Percentiles rank a stretch among this genome's conserved stretches.
phyloP scores from a whole-genome alignment of 2,329 filamentous ascomycete species.

The Venturia nashicola region DNA sequence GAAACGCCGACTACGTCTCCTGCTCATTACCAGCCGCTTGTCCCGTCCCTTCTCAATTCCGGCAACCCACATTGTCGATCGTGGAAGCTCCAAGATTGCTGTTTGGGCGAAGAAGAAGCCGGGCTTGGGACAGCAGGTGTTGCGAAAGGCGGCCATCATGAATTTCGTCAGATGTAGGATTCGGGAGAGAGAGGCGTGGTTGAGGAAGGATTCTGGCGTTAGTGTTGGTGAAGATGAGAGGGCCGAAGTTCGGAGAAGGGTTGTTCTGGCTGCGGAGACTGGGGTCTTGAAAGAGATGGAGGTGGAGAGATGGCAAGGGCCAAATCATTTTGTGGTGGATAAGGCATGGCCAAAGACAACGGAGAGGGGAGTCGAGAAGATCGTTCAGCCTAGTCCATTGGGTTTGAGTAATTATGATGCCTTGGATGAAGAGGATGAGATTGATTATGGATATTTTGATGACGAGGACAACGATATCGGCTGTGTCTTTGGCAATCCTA shows the following conservation, averaged over 20 bases:
- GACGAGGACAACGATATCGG: slow-evolving; percentile 1
- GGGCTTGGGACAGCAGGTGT: slow-evolving; percentile 35
- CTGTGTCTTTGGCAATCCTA: not conserved
- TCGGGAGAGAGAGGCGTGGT: not conserved
- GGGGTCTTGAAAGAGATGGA: slow-evolving; percentile 14
- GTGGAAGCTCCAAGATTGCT: slow-evolving; percentile 38
- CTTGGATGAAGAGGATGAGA: slow-evolving; percentile 25
- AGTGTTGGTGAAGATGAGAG: slow-evolving; percentile 7
- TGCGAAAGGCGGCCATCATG: slow-evolving; percentile 54
- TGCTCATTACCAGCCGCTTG: slow-evolving; percentile 56
- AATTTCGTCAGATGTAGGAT: slow-evolving; percentile 40
- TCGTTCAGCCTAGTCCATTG: slow-evolving; percentile 24
- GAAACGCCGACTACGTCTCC: slow-evolving; percentile 52
- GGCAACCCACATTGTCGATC: slow-evolving; percentile 56
- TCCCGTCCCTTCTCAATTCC: slow-evolving; percentile 58
- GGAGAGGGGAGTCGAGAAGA: slow-evolving; percentile 7
- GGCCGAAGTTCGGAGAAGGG: not conserved
- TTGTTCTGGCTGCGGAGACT: not conserved
- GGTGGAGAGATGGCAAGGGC: slow-evolving; percentile 12
- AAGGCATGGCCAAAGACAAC: not conserved
- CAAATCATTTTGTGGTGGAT: not conserved
- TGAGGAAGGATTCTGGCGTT: slow-evolving; percentile 9
- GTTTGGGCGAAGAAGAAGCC: slow-evolving; percentile 33
- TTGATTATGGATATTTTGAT: not conserved
- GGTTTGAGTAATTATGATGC: slow-evolving; percentile 32